These are phyloP conservation scores for Penicillium sp. DNA, from an alignment of 2,329 filamentous ascomycete species.

Conservation along the genomic window DNA sequence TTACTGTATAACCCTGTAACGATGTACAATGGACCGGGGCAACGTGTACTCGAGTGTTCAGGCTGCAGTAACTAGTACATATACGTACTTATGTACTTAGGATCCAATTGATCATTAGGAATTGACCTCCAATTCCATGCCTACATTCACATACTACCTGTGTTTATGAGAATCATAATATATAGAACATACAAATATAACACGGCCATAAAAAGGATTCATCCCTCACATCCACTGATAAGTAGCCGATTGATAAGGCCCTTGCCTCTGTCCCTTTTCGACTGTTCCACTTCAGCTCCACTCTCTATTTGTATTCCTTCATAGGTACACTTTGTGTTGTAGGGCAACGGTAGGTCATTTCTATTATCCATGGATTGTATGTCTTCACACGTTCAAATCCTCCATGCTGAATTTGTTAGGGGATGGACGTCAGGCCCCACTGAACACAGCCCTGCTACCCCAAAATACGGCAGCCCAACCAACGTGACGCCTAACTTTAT, in stretches of 20 bases:
- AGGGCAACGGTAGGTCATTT: not conserved
- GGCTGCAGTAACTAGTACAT: not conserved
- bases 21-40: not conserved
- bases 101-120: not conserved
- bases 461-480: not conserved
- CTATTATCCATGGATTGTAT: not conserved
- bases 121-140: not conserved
- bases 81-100: not conserved
- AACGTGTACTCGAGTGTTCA: not conserved
- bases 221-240: constrained; percentile 4
- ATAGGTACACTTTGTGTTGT: not conserved
- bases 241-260: constrained; percentile 2
- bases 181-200: not conserved
- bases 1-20: constrained; percentile 4
- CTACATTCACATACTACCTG: not conserved
- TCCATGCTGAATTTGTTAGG: not conserved
- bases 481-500: not conserved
- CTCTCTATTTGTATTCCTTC: not conserved
- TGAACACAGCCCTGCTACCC: not conserved
- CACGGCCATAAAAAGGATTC: not conserved
- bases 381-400: not conserved
- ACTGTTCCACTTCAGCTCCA: constrained; percentile 1
- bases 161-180: not conserved
- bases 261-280: not conserved
- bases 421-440: not conserved